Evolutionary conservation across 257 asterid genomes (phyloP).

Genomic region (Cordia subcordata): DNA sequence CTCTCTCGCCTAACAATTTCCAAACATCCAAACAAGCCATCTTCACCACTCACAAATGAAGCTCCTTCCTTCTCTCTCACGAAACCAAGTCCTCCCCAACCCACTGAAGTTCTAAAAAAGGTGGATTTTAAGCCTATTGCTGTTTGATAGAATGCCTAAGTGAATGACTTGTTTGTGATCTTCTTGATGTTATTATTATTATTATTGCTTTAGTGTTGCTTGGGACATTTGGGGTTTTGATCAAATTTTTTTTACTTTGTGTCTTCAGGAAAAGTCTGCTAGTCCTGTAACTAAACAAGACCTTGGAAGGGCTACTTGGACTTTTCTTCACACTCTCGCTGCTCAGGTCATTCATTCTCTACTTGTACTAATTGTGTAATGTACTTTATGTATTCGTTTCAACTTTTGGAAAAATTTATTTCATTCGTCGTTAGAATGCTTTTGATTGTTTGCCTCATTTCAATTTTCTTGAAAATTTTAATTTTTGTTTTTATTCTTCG

Average conservation of each 20-base stretch:
- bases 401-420: not conserved
- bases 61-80: constrained; percentile 8
- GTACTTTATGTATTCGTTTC: too few species aligned
- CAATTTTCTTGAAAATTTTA: not conserved
- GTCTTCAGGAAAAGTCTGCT: constrained; percentile 41
- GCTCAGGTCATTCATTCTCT: constrained; percentile 86
- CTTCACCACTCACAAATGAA: constrained; percentile 19
- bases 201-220: not conserved
- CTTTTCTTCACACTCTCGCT: constrained; percentile 90
- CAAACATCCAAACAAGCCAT: constrained; percentile 13
- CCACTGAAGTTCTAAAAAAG: constrained; percentile 27
- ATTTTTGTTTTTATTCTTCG: constrained; percentile 9
- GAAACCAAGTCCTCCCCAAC: constrained; percentile 16
- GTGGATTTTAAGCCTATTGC: constrained; percentile 23
- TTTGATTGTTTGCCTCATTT: not conserved
- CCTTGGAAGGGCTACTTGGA: constrained; percentile 97
- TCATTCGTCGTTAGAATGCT: not conserved
- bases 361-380: too few species aligned
- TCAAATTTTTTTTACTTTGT: constrained; percentile 3
- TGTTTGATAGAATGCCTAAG: constrained; percentile 53
- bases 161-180: not conserved
- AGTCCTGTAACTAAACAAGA: constrained; percentile 77
- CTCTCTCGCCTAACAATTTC: constrained; percentile 38
- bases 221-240: not conserved
- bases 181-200: not conserved